Evolutionary conservation across 352 stramenopile species (phyloP).

Genomic region (Aphanomyces stellatus): DNA sequence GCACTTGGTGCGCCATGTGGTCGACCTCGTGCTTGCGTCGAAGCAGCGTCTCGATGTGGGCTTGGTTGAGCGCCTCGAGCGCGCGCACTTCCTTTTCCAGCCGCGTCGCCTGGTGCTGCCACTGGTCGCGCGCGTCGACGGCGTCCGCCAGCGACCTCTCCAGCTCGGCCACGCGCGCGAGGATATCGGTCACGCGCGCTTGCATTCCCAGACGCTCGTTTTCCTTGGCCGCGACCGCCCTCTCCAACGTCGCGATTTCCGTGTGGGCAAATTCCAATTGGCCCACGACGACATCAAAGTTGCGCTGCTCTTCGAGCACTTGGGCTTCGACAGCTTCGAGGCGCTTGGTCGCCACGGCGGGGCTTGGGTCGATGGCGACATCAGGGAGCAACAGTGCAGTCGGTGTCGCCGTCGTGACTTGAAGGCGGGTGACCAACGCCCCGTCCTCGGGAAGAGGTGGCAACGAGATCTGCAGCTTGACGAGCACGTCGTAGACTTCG

Average conservation of each 20-base stretch:
- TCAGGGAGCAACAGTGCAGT: background rate
- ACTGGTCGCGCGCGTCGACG: background rate
- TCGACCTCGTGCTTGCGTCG: background rate
- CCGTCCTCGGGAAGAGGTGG: background rate
- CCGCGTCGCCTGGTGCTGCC: background rate
- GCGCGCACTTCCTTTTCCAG: background rate
- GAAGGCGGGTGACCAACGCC: background rate
- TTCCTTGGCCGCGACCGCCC: background rate
- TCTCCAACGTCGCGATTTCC: conserved; percentile 9
- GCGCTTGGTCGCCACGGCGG: conserved; percentile 25
- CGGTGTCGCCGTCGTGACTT: background rate
- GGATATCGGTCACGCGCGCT: background rate
- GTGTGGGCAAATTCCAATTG: conserved; percentile 18
- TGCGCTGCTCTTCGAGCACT: conserved; percentile 55
- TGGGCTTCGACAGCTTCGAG: conserved; percentile 53
- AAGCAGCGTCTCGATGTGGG: background rate
- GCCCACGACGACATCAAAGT: conserved; percentile 45
- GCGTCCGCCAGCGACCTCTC: background rate
- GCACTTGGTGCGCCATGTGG: background rate
- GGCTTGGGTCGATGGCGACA: background rate
- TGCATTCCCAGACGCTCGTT: background rate
- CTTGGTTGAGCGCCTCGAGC: background rate
- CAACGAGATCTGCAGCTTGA: background rate
- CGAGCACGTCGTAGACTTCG: background rate
- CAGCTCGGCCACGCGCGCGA: background rate